Evolutionary conservation across 192 early-diverging fungal species (phyloP), one percentile per base, ranked within the genome.

Genomic region (Geosiphon pyriformis): DNA sequence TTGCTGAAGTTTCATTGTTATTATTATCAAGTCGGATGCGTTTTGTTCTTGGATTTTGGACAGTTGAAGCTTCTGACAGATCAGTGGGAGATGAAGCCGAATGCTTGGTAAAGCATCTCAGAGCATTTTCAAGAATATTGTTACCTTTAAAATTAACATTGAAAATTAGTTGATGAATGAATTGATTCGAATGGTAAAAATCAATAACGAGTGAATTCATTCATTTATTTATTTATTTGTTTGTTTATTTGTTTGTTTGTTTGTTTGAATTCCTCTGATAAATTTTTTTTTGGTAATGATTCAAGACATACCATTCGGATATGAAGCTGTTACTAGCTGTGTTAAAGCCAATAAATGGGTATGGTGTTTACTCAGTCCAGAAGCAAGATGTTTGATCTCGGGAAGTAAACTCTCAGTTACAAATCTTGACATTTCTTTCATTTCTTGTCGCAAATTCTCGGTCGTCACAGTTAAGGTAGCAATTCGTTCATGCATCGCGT

Each of bases 371-470:
- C 50, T 46, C 18, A 65, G 26, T 27, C 29, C 63, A 26, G 52
- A 49, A 6, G 63, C 30, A 2, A 65, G n/a, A 54, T 18, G 48
- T 34, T 37, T 51, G 18, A 65, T 51, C 42, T 65, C 63, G 4
- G 63, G 63, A 25, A 65, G 33, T 35, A 65, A 55, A 34, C 32
- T 18, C 15, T 65, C 63, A 52, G 35, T 37, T 8, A 65, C 63
- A 35, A 65, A 51, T 11, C 33, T 55, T 30, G 33, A 35, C 33
- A 65, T 65, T 27, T 65, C 47, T 54, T 65, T 65, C 46, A 65
- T 32, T 51, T 65, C 63, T 23, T 65, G 48, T 42, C 63, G 18
- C 23, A 65, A 37, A 42, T 65, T 65, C 17, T 65, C 63, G 10
- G 63, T 65, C 0, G 35, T 55, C 15, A 18, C 22, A 0, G 50